Conservation (phyloP, 257 asterid species). For the Salvia splendens region DNA sequence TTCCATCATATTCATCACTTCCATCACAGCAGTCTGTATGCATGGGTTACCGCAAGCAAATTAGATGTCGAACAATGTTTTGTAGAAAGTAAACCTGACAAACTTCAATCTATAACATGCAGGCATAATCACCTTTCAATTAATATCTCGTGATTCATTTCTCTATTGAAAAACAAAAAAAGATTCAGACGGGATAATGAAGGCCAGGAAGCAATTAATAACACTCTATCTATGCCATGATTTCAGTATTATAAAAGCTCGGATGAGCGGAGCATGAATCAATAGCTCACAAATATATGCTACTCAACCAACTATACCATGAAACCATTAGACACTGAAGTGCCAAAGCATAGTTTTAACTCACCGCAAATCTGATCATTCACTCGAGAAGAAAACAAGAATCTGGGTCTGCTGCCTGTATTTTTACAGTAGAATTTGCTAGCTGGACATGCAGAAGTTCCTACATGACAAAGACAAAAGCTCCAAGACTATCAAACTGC, state of each 20-base stretch:
- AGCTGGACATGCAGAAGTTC: constrained; percentile 91
- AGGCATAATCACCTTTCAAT: not conserved
- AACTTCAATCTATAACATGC: constrained; percentile 10
- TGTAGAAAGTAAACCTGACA: constrained; percentile 9
- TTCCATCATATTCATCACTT: constrained; percentile 90
- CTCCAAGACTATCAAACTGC: constrained; percentile 6
- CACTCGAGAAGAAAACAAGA: constrained; percentile 81
- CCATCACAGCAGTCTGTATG: constrained; percentile 94
- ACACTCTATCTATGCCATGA: constrained; percentile 1
- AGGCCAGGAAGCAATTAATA: not conserved
- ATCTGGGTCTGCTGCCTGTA: constrained; percentile 78
- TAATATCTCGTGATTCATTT: constrained; percentile 14
- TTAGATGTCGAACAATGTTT: constrained; percentile 10
- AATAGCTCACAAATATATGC: constrained; percentile 23
- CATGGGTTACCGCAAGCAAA: constrained; percentile 29
- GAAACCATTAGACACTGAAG: constrained; percentile 4
- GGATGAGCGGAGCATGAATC: not conserved
- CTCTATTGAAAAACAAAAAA: not conserved
- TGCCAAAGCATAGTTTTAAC: constrained; percentile 24
- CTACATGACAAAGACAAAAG: constrained; percentile 42
- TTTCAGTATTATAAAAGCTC: not conserved
- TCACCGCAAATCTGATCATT: constrained; percentile 87
- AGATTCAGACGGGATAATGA: not conserved
- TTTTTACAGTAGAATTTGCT: constrained; percentile 89
- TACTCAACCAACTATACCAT: constrained; percentile 17